Evolutionary conservation across 2,329 filamentous ascomycete genomes (phyloP).

Genomic region (Exophiala aquamarina): DNA sequence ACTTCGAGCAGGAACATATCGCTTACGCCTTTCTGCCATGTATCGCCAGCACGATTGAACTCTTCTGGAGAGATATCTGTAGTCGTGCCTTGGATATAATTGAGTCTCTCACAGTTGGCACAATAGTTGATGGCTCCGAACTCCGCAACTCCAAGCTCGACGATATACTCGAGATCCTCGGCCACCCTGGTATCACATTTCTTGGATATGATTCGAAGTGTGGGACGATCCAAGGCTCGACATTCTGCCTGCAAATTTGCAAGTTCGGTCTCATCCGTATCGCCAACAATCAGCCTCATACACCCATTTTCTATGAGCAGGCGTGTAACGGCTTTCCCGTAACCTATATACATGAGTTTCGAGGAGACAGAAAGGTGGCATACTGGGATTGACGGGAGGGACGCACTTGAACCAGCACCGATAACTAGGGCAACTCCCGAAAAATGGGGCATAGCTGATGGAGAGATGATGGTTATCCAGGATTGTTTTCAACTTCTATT

Average conservation of each 20-base stretch:
- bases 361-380: no score
- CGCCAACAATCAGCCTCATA: background rate
- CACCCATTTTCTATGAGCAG: background rate
- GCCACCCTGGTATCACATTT: background rate
- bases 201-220: background rate
- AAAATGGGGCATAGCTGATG: background rate
- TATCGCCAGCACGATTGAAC: background rate
- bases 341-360: background rate
- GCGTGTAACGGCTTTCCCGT: background rate
- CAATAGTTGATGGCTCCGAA: background rate
- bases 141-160: background rate
- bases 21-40: background rate
- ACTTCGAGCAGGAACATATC: background rate
- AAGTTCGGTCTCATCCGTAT: background rate
- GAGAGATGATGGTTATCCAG: no score
- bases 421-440: background rate
- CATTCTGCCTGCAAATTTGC: background rate
- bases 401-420: background rate
- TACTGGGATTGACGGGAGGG: no score
- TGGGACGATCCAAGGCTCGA: no score
- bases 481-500: no score
- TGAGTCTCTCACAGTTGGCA: background rate
- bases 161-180: background rate
- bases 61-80: background rate
- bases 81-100: background rate